Evolutionary conservation across 2,329 filamentous ascomycete species (phyloP).

Genomic region (Aspergillus sp.): DNA sequence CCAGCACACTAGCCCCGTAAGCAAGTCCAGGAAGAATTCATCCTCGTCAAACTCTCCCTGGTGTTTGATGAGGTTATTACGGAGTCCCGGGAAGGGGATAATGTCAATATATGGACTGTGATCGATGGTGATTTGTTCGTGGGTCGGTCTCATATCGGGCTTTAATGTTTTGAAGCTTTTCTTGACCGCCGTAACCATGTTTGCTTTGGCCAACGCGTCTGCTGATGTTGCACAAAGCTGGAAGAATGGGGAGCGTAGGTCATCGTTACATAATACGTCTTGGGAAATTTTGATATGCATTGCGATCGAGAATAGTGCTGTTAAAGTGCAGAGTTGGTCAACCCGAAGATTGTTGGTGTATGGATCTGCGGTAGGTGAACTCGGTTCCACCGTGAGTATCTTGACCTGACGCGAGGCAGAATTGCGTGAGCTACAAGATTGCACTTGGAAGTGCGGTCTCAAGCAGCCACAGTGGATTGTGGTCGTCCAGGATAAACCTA

Average conservation of each 20-base stretch:
- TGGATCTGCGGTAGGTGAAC: constrained; percentile 18
- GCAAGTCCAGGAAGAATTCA: constrained; percentile 17
- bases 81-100: constrained; percentile 18
- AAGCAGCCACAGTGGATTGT: constrained; percentile 16
- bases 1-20: constrained; percentile 21
- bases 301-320: constrained; percentile 18
- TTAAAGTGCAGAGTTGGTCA: constrained; percentile 25
- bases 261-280: constrained; percentile 23
- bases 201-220: constrained; percentile 6
- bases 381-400: constrained; percentile 15
- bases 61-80: constrained; percentile 18
- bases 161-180: constrained; percentile 18
- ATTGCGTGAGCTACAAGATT: constrained; percentile 1
- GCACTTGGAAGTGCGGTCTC: constrained; percentile 16
- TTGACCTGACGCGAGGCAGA: constrained; percentile 6
- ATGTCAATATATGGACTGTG: constrained; percentile 23
- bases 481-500: constrained; percentile 11
- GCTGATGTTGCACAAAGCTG: background rate
- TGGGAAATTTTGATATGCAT: constrained; percentile 26
- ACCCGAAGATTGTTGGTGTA: constrained; percentile 28
- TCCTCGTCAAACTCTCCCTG: constrained; percentile 19
- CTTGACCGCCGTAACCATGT: constrained; percentile 14
- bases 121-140: constrained; percentile 19
- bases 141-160: constrained; percentile 20
- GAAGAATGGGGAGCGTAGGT: constrained; percentile 29